Conservation (phyloP, 2,329 filamentous ascomycete species). For the Paracamarosporium sp. region DNA sequence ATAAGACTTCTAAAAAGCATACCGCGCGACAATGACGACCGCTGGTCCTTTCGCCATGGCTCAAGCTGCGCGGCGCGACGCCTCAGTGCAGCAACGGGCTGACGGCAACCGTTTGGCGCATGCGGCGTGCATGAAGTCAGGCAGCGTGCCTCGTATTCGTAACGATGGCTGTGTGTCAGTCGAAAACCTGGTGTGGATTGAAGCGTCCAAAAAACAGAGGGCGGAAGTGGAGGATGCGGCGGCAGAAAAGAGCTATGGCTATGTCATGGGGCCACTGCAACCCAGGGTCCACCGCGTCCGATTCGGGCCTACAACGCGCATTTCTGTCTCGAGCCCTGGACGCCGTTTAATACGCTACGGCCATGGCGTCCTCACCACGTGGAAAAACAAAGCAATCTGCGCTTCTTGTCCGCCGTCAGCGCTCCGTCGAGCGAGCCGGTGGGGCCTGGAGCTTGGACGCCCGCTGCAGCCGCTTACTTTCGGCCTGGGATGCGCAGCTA, state of each 20-base stretch:
- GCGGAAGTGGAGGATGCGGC: neutral
- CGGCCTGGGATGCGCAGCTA: neutral
- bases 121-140: constrained; percentile 1
- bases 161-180: neutral
- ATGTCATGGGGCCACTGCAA: neutral
- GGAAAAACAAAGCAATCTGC: neutral
- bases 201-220: neutral
- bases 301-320: neutral
- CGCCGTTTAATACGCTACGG: neutral
- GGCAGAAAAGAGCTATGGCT: constrained; percentile 2
- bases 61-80: constrained; percentile 11
- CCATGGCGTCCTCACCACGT: neutral
- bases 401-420: neutral
- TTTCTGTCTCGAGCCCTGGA: neutral
- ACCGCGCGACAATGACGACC: constrained; percentile 59
- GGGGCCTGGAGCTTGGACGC: constrained; percentile 1
- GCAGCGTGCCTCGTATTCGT: neutral
- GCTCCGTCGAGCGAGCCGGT: neutral
- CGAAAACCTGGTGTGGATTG: neutral
- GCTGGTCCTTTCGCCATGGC: constrained; percentile 55
- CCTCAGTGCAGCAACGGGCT: constrained; percentile 17
- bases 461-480: neutral
- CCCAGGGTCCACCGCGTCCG: neutral
- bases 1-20: constrained; percentile 15
- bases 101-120: constrained; percentile 11